Conservation (phyloP, 176 grass and related monocot species). For the Hyparrhenia diplandra region DNA sequence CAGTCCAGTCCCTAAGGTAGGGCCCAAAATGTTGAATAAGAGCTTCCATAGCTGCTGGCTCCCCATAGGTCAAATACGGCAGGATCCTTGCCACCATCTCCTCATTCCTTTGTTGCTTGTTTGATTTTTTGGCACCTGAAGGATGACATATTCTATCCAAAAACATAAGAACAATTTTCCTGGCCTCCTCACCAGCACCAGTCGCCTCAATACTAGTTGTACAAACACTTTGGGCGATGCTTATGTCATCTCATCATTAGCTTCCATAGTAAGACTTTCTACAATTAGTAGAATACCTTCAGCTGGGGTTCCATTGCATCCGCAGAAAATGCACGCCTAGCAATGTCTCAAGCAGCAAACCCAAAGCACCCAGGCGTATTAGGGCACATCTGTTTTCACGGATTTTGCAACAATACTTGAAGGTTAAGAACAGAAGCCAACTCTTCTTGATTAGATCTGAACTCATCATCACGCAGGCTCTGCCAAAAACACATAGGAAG, state of each 20-base stretch:
- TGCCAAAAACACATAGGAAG: constrained; percentile 31
- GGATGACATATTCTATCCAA: constrained; percentile 78
- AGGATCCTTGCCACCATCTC: constrained; percentile 99
- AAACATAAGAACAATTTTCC: constrained; percentile 98
- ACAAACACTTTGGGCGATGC: constrained; percentile 82
- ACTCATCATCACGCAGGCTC: constrained; percentile 73
- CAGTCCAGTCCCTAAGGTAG: constrained; percentile 73
- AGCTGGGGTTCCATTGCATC: constrained; percentile 94
- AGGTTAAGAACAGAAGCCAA: constrained; percentile 82
- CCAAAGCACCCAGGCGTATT: constrained; percentile 65
- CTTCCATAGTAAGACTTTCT: constrained; percentile 96
- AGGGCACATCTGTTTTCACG: constrained; percentile 89
- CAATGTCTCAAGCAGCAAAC: constrained; percentile 86
- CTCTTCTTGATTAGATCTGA: constrained; percentile 90
- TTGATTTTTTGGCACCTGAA: constrained; percentile 78
- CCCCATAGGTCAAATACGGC: constrained; percentile 95
- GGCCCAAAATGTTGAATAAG: constrained; percentile 95
- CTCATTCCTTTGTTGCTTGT: constrained; percentile 94
- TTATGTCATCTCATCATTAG: constrained; percentile 94
- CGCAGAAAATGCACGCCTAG: constrained; percentile 80
- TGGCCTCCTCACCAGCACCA: constrained; percentile 77
- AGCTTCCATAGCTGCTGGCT: constrained; percentile 88
- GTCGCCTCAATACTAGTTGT: constrained; percentile 71
- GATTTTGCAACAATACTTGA: constrained; percentile 92
- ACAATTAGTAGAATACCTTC: constrained; percentile 98